These are phyloP conservation scores for Postia placenta DNA, from an alignment of 768 basidiomycete genomes.

Conservation along the genomic window DNA sequence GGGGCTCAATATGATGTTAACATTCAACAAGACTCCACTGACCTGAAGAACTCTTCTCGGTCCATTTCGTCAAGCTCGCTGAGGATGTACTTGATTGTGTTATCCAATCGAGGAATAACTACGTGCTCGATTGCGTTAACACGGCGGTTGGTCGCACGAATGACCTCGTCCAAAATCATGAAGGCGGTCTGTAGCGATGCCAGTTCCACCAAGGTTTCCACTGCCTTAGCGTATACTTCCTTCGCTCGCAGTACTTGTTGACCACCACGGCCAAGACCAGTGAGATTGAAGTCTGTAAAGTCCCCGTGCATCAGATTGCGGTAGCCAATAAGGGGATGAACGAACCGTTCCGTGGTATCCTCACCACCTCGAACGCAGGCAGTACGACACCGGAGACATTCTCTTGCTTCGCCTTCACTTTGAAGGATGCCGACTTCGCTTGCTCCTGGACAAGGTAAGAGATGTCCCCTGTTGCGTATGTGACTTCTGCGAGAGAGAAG, in stretches of 20 bases:
- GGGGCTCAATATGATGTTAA: neutral
- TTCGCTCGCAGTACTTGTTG: constrained; percentile 94
- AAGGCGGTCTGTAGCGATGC: constrained; percentile 97
- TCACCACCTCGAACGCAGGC: constrained; percentile 91
- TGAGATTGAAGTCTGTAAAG: constrained; percentile 89
- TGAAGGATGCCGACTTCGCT: constrained; percentile 86
- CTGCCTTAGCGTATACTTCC: constrained; percentile 96
- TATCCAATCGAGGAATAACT: constrained; percentile 90
- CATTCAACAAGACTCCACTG: constrained; percentile 14
- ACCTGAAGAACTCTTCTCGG: constrained; percentile 91
- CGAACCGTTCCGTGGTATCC: constrained; percentile 76
- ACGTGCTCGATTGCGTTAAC: constrained; percentile 99
- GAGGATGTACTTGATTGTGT: constrained; percentile 96
- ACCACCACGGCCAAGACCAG: constrained; percentile 93
- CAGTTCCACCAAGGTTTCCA: constrained; percentile 94
- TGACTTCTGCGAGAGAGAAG: constrained; percentile 98
- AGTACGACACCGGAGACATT: constrained; percentile 97
- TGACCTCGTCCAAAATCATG: constrained; percentile 97
- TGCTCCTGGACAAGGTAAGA: constrained; percentile 97
- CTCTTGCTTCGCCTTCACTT: constrained; percentile 92
- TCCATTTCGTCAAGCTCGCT: constrained; percentile 99
- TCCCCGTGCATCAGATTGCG: no score
- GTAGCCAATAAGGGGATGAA: neutral
- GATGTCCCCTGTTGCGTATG: constrained; percentile 96
- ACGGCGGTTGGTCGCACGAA: constrained; percentile 96